Conservation (phyloP, 2,329 filamentous ascomycete species). For the Cladophialophora yegresii region DNA sequence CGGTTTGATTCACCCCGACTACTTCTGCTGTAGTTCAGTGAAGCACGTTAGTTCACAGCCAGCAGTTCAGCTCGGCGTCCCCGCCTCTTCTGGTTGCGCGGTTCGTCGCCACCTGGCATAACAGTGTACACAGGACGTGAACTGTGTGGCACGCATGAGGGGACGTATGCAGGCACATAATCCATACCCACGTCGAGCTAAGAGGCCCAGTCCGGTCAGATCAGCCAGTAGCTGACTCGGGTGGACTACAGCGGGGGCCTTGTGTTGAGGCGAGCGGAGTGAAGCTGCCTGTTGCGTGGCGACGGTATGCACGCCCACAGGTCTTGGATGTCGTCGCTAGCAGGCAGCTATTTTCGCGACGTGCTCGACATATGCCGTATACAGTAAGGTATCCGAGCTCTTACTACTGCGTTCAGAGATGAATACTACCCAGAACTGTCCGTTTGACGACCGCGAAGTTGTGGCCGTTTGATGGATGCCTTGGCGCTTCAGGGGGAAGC, state of each 20-base stretch:
- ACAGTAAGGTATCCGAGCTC: neutral
- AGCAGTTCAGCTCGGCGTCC: neutral
- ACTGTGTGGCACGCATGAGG: neutral
- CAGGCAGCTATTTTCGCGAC: neutral
- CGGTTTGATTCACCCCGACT: neutral
- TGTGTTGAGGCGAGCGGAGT: neutral
- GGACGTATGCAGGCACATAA: neutral
- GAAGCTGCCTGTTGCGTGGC: slow-evolving; percentile 8
- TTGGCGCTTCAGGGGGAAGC: neutral
- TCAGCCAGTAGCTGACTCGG: neutral
- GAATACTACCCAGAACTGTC: neutral
- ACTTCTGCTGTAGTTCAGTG: neutral
- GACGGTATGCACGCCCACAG: neutral
- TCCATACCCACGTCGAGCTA: neutral
- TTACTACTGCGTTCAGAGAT: neutral
- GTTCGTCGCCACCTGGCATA: neutral
- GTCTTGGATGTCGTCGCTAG: neutral
- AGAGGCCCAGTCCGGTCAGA: neutral
- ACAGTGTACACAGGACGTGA: neutral
- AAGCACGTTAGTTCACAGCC: neutral
- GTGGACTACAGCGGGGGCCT: neutral
- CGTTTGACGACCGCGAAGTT: neutral
- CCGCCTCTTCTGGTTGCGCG: neutral
- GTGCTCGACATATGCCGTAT: neutral
- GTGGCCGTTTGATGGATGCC: neutral